Conservation (phyloP, 1,139 yeast genomes). For the Kodamaea ohmeri region DNA sequence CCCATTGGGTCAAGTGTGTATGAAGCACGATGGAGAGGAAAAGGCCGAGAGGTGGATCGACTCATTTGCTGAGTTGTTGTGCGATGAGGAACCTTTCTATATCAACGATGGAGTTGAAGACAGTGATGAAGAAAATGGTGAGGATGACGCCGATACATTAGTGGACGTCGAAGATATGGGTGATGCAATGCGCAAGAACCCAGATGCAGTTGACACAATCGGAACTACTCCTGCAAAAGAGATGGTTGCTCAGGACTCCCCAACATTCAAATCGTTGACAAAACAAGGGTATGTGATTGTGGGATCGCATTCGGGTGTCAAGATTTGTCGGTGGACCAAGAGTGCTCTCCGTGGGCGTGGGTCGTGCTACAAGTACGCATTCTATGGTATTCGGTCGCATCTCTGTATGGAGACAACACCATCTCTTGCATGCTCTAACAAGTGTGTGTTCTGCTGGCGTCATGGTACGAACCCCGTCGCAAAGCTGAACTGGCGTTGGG, state of each 20-base stretch:
- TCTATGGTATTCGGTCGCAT: slow-evolving; percentile 86
- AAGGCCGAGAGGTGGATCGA: slow-evolving; percentile 66
- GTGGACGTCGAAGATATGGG: slow-evolving; percentile 91
- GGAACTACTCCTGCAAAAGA: too few species aligned
- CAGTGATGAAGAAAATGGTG: slow-evolving; percentile 44
- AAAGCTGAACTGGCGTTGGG: slow-evolving; percentile 92
- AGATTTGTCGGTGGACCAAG: slow-evolving; percentile 95
- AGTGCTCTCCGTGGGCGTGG: slow-evolving; percentile 93
- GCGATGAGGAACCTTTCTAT: slow-evolving; percentile 65
- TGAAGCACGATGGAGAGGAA: slow-evolving; percentile 65
- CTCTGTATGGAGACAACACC: slow-evolving; percentile 97
- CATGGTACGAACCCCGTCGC: slow-evolving; percentile 98
- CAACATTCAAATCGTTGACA: slow-evolving; percentile 82
- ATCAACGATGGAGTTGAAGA: slow-evolving; percentile 40
- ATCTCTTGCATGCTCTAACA: slow-evolving; percentile 87
- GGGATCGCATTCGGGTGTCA: slow-evolving; percentile 94
- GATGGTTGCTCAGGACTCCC: slow-evolving; percentile 89
- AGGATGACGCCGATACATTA: slow-evolving; percentile 39
- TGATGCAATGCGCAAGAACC: slow-evolving; percentile 47
- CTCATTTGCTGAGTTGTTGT: slow-evolving; percentile 55
- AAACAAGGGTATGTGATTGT: slow-evolving; percentile 93
- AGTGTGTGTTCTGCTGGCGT: slow-evolving; percentile 97
- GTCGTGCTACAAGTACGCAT: slow-evolving; percentile 88
- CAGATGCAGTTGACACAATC: too few species aligned
- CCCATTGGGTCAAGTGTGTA: slow-evolving; percentile 84